phyloP scores from a whole-genome alignment of 2,329 filamentous ascomycete genomes.

The Xylariaceae sp. region DNA sequence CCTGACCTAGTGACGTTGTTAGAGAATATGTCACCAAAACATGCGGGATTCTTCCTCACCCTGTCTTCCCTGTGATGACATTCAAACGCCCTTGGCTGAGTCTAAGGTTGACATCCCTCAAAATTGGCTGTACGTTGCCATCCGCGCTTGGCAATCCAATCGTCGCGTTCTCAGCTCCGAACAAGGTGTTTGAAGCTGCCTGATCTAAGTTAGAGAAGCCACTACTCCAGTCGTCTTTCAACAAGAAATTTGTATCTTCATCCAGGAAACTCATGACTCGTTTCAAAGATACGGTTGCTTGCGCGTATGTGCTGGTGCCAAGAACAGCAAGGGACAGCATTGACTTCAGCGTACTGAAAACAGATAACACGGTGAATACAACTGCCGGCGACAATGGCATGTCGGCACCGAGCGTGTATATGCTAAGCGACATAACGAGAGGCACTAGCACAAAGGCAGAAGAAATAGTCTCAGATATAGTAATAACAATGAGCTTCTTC shows the following conservation, averaged over 20 bases:
- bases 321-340: conserved; percentile 3
- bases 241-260: not conserved
- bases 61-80: conserved; percentile 3
- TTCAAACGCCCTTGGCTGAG: not conserved
- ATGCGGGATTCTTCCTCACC: not conserved
- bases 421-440: conserved; percentile 2
- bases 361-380: not conserved
- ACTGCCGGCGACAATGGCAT: not conserved
- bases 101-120: not conserved
- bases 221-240: not conserved
- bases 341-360: conserved; percentile 1
- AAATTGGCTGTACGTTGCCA: not conserved
- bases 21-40: not conserved
- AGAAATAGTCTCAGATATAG: conserved; percentile 1
- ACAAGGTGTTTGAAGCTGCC: not conserved
- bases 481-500: not conserved
- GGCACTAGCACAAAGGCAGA: conserved; percentile 4
- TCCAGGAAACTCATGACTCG: not conserved
- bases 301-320: conserved; percentile 1
- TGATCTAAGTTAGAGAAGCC: not conserved
- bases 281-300: not conserved
- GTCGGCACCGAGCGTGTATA: conserved; percentile 1
- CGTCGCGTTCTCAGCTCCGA: not conserved
- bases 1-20: not conserved
- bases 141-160: not conserved